phyloP scores from a whole-genome alignment of 2,329 filamentous ascomycete genomes.

The Westerdykella aurantiaca region DNA sequence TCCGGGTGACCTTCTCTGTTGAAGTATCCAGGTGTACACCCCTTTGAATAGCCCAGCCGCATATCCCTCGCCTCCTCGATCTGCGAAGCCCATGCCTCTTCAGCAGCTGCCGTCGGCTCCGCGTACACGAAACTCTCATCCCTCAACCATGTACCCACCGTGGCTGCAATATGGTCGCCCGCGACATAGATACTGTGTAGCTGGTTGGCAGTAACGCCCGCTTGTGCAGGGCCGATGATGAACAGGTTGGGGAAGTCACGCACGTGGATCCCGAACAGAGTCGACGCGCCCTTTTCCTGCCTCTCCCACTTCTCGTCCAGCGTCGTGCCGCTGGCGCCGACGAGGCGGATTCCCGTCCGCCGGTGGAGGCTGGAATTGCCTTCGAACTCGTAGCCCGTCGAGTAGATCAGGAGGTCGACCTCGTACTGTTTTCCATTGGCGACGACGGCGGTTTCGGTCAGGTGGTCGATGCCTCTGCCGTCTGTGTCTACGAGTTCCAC shows the following conservation, averaged over 20 bases:
- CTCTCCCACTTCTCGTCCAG: conserved; percentile 41
- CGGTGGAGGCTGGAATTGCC: conserved; percentile 18
- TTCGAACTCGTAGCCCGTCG: conserved; percentile 37
- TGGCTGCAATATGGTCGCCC: conserved; percentile 12
- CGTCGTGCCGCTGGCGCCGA: conserved; percentile 40
- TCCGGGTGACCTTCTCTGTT: background rate
- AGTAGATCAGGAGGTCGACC: conserved; percentile 43
- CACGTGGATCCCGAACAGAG: conserved; percentile 39
- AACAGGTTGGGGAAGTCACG: conserved; percentile 18
- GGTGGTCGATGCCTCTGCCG: conserved; percentile 45
- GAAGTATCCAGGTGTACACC: conserved; percentile 10
- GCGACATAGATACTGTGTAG: conserved; percentile 9
- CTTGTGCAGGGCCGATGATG: conserved; percentile 14
- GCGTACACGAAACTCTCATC: conserved; percentile 9
- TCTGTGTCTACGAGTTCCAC: conserved; percentile 57
- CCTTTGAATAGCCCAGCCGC: conserved; percentile 4
- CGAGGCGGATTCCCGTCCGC: conserved; percentile 27
- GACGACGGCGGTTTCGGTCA: conserved; percentile 44
- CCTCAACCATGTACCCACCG: conserved; percentile 1
- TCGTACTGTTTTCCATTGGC: conserved; percentile 44
- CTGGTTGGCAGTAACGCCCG: conserved; percentile 7
- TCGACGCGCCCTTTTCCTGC: conserved; percentile 29
- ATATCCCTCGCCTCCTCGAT: conserved; percentile 10
- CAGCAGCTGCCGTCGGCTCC: conserved; percentile 6
- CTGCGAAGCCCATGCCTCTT: conserved; percentile 12